These are phyloP conservation scores for Insectozyma bohioensis DNA, from an alignment of 1,139 yeast genomes.

Conservation along the genomic window DNA sequence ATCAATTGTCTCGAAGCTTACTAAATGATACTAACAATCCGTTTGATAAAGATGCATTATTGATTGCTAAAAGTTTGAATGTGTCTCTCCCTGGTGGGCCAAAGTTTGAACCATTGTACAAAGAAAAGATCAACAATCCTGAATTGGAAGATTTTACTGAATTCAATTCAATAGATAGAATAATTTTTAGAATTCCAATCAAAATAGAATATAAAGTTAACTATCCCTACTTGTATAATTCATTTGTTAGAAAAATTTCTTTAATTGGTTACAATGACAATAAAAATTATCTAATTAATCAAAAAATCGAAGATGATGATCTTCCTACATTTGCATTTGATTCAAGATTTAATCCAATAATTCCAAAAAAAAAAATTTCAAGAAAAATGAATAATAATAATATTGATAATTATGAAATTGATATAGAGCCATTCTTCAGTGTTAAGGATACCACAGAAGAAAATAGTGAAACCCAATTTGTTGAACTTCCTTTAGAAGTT, in stretches of 20 bases:
- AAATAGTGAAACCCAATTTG: constrained; percentile 29
- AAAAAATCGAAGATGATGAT: too few relatives aligned
- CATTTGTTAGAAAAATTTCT: constrained; percentile 66
- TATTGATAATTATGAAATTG: constrained; percentile 35
- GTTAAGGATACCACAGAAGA: constrained; percentile 6
- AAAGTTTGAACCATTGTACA: constrained; percentile 85
- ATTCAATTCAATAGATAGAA: constrained; percentile 83
- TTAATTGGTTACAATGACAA: constrained; percentile 50
- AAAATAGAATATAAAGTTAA: constrained; percentile 86
- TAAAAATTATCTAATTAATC: too few relatives aligned
- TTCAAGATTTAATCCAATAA: constrained; percentile 56
- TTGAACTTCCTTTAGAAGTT: constrained; percentile 27
- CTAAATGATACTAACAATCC: constrained; percentile 61
- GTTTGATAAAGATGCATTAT: constrained; percentile 75
- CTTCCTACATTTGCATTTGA: constrained; percentile 58
- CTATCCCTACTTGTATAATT: constrained; percentile 81
- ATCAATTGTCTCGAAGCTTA: constrained; percentile 70
- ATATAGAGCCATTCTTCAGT: constrained; percentile 43
- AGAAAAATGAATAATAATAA: constrained; percentile 12
- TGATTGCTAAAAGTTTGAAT: constrained; percentile 88
- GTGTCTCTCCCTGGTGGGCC: constrained; percentile 95
- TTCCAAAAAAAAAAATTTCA: constrained; percentile 20
- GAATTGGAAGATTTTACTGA: constrained; percentile 81
- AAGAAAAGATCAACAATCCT: constrained; percentile 54
- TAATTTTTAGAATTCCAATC: constrained; percentile 74